Percentiles rank a stretch among this genome's conserved stretches.
phyloP scores from a whole-genome alignment of 306 rosid species.

The Trifolium fragiferum region DNA sequence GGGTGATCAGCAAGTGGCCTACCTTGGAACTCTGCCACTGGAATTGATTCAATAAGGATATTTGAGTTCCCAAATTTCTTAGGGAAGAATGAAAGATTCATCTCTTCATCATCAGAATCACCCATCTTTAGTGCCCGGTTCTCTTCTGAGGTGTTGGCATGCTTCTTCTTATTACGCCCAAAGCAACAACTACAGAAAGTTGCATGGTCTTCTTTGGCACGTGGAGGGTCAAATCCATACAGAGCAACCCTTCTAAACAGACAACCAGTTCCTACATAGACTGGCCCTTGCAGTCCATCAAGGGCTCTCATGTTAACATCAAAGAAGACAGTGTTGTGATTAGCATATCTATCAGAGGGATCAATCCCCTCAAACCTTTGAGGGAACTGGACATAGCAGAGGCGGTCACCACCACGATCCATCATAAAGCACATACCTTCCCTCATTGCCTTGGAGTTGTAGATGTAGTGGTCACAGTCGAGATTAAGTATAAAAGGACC shows the following conservation, averaged over 20 bases:
- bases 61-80: constrained; percentile 92
- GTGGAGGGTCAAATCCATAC: constrained; percentile 95
- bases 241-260: constrained; percentile 88
- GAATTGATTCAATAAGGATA: constrained; percentile 89
- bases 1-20: constrained; percentile 99
- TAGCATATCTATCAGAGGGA: constrained; percentile 96
- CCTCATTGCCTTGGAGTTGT: constrained; percentile 91
- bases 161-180: constrained; percentile 57
- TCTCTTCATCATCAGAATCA: constrained; percentile 84
- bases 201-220: constrained; percentile 72
- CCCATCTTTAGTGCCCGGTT: constrained; percentile 82
- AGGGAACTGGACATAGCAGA: constrained; percentile 96
- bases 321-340: constrained; percentile 95
- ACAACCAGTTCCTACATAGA: constrained; percentile 96
- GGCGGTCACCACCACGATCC: constrained; percentile 98
- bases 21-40: constrained; percentile 97
- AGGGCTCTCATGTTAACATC: constrained; percentile 99
- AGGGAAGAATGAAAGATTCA: constrained; percentile 78
- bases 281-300: constrained; percentile 97
- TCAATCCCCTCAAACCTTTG: constrained; percentile 98
- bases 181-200: constrained; percentile 80
- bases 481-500: constrained; percentile 95
- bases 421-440: constrained; percentile 99
- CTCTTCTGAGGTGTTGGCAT: constrained; percentile 64
- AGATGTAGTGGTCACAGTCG: constrained; percentile 90